Base-by-base conservation (phyloP, 2,329 filamentous ascomycete genomes). In the Teratosphaeria nubilosa region DNA sequence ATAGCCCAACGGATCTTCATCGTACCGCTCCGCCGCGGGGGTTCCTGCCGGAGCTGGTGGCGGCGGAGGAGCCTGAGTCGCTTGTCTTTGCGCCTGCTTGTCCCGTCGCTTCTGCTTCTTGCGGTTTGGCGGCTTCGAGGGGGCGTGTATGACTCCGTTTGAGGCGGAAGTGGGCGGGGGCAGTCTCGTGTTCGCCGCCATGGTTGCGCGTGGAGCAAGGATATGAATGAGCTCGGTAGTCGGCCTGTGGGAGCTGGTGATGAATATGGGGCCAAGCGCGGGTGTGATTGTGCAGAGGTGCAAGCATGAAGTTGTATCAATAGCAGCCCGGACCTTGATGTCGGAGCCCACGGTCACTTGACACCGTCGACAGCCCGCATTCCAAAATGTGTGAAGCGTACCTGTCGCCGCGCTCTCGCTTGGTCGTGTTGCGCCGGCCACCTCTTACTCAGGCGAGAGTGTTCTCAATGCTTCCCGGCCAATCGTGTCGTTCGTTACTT, bases 51-150 rank as follows among this genome's bases (percentile, higher is more conserved):
- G 45, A 31, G 59, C 58, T 27, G 55, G 27, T 20, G n/a, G n/a
- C 13, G 52, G 37, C 5, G 27, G 30, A n/a, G 63, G 60, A 9
- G 59, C 58, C 53, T 63, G 53, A 14, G 61, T 79, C 51, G 80
- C 83, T 31, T 82, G 82, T 69, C 86, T 83, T 60, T 89, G 87
- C 34, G 87, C 88, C 75, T 83, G 80, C 73, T 96, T 96, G 70
- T 89, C 87, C 64, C 91, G 84, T 65, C 91, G 85, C 80, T 96
- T 96, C 74, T 94, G 88, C 79, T 96, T 97, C 80, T 96, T 96
- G 70, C 89, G 85, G 75, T 96, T 96, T 55, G 91, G 86, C 16
- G 56, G 62, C 34, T 62, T 63, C 20, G 73, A 60, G 51, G 70
- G 65, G 55, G 62, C 71, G 31, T 70, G 69, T 31, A 72, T 64